Base-by-base conservation (phyloP, 2,329 filamentous ascomycete genomes). In the Mariannaea sp. region DNA sequence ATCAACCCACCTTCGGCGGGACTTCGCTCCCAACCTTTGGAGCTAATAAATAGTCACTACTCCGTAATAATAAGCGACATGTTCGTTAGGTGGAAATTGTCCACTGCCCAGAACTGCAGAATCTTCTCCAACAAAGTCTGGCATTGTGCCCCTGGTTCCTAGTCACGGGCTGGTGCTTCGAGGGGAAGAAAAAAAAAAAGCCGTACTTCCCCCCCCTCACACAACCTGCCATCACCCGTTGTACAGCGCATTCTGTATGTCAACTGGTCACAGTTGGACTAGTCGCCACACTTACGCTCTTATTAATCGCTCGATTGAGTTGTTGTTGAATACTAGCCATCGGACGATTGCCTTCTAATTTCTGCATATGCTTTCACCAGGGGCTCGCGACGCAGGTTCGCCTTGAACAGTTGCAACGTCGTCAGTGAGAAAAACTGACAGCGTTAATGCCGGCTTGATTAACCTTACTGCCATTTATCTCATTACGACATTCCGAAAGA, bases 1-100 rank as follows among this genome's bases (percentile, higher is more conserved):
- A 59, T 62, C 62, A 66, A 61, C 62, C 64, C 61, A 61, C 64
- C 54, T 24, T 66, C 64, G 64, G 64, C 64, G 64, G 64, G 64
- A 66, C 64, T 59, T 66, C 60, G 64, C 62, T 65, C 59, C 20
- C 55, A 63, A 62, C 9, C 55, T 55, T 52, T 60, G 42, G 49
- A 55, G 52, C 61, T 65, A 66, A n/a, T n/a, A n/a, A 55, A 57
- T 54, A 55, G 45, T 56, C 43, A 52, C 60, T 62, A 58, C 61
- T 58, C 60, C 58, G 59, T 42, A 64, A 58, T 42, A 64, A 58
- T 60, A 65, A 65, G 63, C 63, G 63, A 65, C 45, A 61, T 62
- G 65, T 62, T 56, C 62, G 49, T 53, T 48, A 58, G 45, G 53
- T 61, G 56, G 57, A 47, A 63, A 56, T n/a, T n/a, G n/a, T n/a